Evolutionary conservation across 805 yeast species (phyloP), one percentile per base, ranked within the genome.

Genomic region (Starmera dryadoides): DNA sequence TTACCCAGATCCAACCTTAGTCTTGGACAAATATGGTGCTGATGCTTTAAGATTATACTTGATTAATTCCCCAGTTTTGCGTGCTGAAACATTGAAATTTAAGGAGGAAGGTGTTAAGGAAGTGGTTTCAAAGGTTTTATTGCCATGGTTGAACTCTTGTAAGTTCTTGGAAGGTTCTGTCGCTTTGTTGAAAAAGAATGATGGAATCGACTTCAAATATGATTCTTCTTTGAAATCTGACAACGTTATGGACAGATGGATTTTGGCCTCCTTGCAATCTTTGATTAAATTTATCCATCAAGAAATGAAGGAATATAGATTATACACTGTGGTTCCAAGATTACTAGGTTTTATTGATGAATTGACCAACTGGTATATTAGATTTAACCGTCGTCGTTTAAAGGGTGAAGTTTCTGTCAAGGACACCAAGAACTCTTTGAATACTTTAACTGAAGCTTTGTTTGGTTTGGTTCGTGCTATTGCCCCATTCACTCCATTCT

Each of bases 91-190:
- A 37, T 75, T 93, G 73, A 86, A 88, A 59, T 93, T 93, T 74
- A 89, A 88, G 66, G 99, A 93, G 68, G 98, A 91, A 60, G 99
- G 99, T 69, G 98, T 93, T 32, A 87, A 88, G 58, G 99, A 93
- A 66, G 95, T 93, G 58, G 94, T 93, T 32, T 83, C 97, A 26
- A 86, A 89, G 66, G 98, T 93, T 33, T 69, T 91, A 57, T 73
- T 93, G 56, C 99, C 99, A 54, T 94, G 98, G 98, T 93, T 91
- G 88, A 93, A 93, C 71, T 86, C 97, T 23, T 91, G 72, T 75
- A 93, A 91, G 65, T 93, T 93, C 71, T 82, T 89, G 71, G 95
- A 89, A 57, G 97, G 93, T 50, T 95, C 94, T 55, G 84, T 89
- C 49, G 85, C 86, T 20, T 66, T 93, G 39, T 75, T 85, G 59